A percentile compares a stretch with the other conserved stretches of the same genome.
Evolutionary conservation across 2,329 filamentous ascomycete species (phyloP).

Genomic region (Hymenoscyphus scutula): DNA sequence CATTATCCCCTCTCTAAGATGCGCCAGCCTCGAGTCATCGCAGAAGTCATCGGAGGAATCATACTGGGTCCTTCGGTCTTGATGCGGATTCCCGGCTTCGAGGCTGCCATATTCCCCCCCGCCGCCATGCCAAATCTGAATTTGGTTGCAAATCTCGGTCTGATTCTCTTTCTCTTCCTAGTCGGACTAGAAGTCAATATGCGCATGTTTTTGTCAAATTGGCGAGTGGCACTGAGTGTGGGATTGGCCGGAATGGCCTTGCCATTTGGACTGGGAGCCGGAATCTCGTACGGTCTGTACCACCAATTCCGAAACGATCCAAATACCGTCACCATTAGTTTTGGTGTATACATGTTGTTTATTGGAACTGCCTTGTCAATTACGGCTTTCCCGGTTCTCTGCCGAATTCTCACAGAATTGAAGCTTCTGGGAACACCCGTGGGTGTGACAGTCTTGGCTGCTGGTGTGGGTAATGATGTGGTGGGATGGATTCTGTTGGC

Average conservation of each 20-base stretch:
- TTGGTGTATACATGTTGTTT: slow-evolving; percentile 69
- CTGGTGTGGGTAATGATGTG: slow-evolving; percentile 90
- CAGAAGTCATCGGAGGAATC: slow-evolving; percentile 82
- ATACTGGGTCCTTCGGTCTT: slow-evolving; percentile 84
- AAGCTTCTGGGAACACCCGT: slow-evolving; percentile 81
- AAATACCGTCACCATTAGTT: slow-evolving; percentile 55
- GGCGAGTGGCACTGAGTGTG: slow-evolving; percentile 75
- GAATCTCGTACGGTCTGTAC: slow-evolving; percentile 78
- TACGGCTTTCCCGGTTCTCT: slow-evolving; percentile 87
- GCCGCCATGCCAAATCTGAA: slow-evolving; percentile 72
- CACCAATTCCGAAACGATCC: slow-evolving; percentile 58
- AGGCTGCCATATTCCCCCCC: slow-evolving; percentile 70
- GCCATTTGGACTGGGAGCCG: slow-evolving; percentile 79
- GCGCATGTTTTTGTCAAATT: slow-evolving; percentile 73
- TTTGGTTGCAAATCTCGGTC: slow-evolving; percentile 77
- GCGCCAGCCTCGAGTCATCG: slow-evolving; percentile 78
- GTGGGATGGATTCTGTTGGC: slow-evolving; percentile 89
- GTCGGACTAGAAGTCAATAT: slow-evolving; percentile 87
- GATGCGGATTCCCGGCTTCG: slow-evolving; percentile 80
- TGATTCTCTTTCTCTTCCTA: slow-evolving; percentile 83
- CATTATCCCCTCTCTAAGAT: slow-evolving; percentile 76
- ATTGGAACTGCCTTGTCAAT: slow-evolving; percentile 93
- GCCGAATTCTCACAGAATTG: slow-evolving; percentile 87
- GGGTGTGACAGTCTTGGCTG: slow-evolving; percentile 83
- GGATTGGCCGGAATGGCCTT: slow-evolving; percentile 76